Evolutionary conservation across 139 green algal genomes (phyloP), one percentile per base, ranked within the genome.

Genomic region (Spirogloea muscicola): DNA sequence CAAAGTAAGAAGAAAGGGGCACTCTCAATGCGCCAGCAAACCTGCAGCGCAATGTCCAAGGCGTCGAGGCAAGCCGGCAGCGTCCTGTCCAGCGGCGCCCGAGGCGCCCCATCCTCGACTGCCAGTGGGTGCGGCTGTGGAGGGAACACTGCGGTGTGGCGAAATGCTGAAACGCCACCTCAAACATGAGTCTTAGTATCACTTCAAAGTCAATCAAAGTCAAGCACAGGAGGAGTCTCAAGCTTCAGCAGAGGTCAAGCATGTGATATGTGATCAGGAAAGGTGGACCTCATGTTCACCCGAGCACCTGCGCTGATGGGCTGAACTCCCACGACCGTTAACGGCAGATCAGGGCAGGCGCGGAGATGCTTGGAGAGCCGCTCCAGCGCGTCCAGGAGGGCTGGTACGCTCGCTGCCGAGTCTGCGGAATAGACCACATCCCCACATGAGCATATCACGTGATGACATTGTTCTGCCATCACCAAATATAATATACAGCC

Each of bases 351-450:
- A 10, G 16, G 36, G 27, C 79, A 57, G 13, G 18, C 25, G 43
- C 74, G 44, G 48, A 82, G 68, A 27, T 27, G 36, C 55, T 80
- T 81, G 33, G 74, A 79, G 31, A 82, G 37, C 3, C 72, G 36
- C 33, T 59, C 38, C 34, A 80, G 79, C 25, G 38, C 48, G 29
- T 74, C 61, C 7, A 49, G 69, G 3, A 78, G 4, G 25, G 37
- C n/a, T 6, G n/a, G 59, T 18, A 66, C 37, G 4, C 13, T 4
- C 42, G n/a, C 36, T 29, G 29, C 16, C 5, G 58, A 39, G 60
- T 78, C 69, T 78, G 69, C 51, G 10, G 29, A n/a, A 7, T 3
- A 38, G 39, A 61, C 63, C 27, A 72, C 46, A 52, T 37, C 25
- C 46, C 27, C 46, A 59, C 39, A 68, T 31, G 6, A 5, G 59